Conservation (phyloP, 768 basidiomycete species). For the Xerocomus potaroensis region DNA sequence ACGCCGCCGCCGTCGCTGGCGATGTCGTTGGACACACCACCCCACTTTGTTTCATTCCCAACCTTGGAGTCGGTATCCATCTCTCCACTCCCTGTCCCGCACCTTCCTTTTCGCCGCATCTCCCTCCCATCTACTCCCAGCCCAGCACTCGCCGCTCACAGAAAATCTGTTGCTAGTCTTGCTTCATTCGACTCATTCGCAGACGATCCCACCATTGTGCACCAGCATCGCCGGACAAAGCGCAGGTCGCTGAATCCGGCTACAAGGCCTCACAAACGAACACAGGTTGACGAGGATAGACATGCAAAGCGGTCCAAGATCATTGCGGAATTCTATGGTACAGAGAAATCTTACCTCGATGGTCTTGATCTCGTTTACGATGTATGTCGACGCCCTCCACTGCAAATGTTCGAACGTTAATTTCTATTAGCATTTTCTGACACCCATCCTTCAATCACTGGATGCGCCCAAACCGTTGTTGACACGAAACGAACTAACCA, state of each 20-base stretch:
- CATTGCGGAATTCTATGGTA: slow-evolving; percentile 76
- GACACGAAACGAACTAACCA: slow-evolving; percentile 60
- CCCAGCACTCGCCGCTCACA: slow-evolving; percentile 35
- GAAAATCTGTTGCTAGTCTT: slow-evolving; percentile 66
- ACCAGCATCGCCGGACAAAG: slow-evolving; percentile 31
- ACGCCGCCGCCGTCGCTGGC: slow-evolving; percentile 10
- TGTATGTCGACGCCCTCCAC: slow-evolving; percentile 38
- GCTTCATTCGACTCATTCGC: slow-evolving; percentile 70
- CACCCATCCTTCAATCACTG: slow-evolving; percentile 72
- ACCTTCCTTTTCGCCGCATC: slow-evolving; percentile 61
- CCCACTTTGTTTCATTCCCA: slow-evolving; percentile 30
- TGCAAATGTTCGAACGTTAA: not conserved
- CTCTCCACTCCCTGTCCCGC: slow-evolving; percentile 37
- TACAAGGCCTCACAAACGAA: slow-evolving; percentile 25
- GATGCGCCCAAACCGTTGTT: slow-evolving; percentile 68
- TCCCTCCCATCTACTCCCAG: slow-evolving; percentile 54
- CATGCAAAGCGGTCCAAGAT: slow-evolving; percentile 62
- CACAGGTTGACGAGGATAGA: slow-evolving; percentile 44
- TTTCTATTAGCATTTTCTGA: slow-evolving; percentile 67
- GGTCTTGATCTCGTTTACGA: slow-evolving; percentile 81
- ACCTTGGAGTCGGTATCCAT: slow-evolving; percentile 24
- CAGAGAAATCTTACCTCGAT: slow-evolving; percentile 75
- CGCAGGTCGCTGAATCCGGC: slow-evolving; percentile 32
- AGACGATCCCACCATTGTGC: slow-evolving; percentile 37
- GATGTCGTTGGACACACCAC: slow-evolving; percentile 16